phyloP scores from a whole-genome alignment of 495 filamentous ascomycete genomes.

The Tuber calosporum region DNA sequence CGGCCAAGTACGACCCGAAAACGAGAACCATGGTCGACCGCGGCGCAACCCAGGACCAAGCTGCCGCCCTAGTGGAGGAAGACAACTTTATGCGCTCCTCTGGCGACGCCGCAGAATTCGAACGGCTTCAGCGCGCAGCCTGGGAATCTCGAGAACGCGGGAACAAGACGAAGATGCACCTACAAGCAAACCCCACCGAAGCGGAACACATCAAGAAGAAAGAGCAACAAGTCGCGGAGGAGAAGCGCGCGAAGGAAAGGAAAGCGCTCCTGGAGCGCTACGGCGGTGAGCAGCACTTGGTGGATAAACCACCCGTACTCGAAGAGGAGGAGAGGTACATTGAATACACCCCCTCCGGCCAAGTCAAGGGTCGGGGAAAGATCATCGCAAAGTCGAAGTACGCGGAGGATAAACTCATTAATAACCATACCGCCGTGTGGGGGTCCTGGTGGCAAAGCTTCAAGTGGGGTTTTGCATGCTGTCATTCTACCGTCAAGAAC shows the following conservation, averaged over 20 bases:
- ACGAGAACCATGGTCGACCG: constrained; percentile 88
- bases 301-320: constrained; percentile 56
- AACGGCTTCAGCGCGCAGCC: constrained; percentile 76
- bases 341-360: constrained; percentile 85
- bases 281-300: constrained; percentile 62
- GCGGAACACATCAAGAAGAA: constrained; percentile 77
- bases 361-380: constrained; percentile 80
- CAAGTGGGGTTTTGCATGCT: constrained; percentile 96
- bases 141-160: constrained; percentile 88
- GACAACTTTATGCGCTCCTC: constrained; percentile 86
- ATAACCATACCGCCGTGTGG: constrained; percentile 91
- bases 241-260: constrained; percentile 58
- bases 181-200: constrained; percentile 93
- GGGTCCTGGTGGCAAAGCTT: constrained; percentile 97
- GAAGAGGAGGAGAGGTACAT: constrained; percentile 77
- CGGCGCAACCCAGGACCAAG: constrained; percentile 73
- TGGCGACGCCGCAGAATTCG: constrained; percentile 92
- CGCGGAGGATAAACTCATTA: constrained; percentile 72
- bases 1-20: constrained; percentile 96
- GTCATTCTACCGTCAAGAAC: constrained; percentile 86
- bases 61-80: constrained; percentile 82
- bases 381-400: constrained; percentile 77
- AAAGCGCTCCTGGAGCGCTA: constrained; percentile 79
- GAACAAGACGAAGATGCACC: constrained; percentile 66
- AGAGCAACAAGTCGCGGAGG: constrained; percentile 61